phyloP scores from a whole-genome alignment of 495 filamentous ascomycete species.

The Achaetomiella virescens region DNA sequence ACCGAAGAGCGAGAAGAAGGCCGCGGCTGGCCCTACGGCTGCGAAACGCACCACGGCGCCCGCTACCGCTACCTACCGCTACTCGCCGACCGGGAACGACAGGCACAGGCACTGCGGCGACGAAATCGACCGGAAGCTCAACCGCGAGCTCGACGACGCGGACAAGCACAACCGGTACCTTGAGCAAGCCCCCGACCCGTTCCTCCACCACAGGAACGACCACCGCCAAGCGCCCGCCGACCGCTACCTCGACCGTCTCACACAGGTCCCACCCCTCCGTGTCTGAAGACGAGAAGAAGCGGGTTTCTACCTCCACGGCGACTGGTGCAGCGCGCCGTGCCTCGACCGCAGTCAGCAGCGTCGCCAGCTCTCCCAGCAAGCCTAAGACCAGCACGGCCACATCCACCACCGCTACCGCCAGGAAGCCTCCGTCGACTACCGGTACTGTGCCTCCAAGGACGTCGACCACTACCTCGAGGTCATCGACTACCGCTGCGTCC shows the following conservation, averaged over 20 bases:
- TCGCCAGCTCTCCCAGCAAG: constrained; percentile 37
- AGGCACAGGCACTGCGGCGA: constrained; percentile 20
- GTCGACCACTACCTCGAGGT: constrained; percentile 21
- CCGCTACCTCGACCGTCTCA: constrained; percentile 25
- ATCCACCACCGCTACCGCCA: constrained; percentile 33
- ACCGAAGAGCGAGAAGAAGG: constrained; percentile 30
- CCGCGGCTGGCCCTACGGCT: constrained; percentile 17
- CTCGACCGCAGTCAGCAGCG: constrained; percentile 28
- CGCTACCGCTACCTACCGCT: constrained; percentile 12
- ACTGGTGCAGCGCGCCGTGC: constrained; percentile 37
- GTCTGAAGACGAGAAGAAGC: constrained; percentile 45
- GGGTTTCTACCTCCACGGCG: constrained; percentile 21
- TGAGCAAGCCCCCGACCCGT: constrained; percentile 37
- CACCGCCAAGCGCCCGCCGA: constrained; percentile 33
- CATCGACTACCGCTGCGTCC: constrained; percentile 19
- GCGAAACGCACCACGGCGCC: constrained; percentile 25
- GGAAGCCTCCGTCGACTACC: constrained; percentile 34
- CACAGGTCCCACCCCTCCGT: constrained; percentile 41
- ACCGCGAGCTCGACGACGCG: constrained; percentile 36
- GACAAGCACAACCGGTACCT: constrained; percentile 22
- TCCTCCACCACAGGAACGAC: constrained; percentile 26
- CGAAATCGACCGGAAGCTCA: constrained; percentile 37
- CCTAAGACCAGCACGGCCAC: constrained; percentile 25
- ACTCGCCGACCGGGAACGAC: constrained; percentile 13
- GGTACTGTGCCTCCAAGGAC: constrained; percentile 26